Base-by-base conservation (phyloP, 2,329 filamentous ascomycete genomes). In the Curvularia sp. region DNA sequence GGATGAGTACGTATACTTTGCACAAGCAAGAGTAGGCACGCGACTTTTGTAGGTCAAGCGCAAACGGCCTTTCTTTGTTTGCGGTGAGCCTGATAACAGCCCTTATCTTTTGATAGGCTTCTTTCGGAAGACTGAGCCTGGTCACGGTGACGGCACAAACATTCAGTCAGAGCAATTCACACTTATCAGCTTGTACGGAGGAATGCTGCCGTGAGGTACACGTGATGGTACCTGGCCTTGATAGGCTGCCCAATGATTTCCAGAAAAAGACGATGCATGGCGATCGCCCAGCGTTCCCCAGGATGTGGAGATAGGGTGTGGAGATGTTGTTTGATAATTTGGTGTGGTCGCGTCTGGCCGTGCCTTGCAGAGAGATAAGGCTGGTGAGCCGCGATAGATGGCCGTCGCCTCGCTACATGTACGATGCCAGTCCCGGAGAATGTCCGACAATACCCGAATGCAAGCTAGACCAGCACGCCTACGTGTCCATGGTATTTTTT, bases 31-130 rank as follows among this genome's bases (percentile, higher is more conserved):
- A 25, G 42, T 53, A 38, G 12, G 21, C 47, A 49, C 39, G 18
- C 15, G 53, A 36, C 45, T 46, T 66, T 65, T 63, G 64, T 65
- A 66, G 52, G 51, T 10, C 32, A 15, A 25, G n/a, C 25, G 18
- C 34, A 27, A 49, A 49, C 34, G 51, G 45, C 38, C 46, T 36
- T 55, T 39, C 53, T 63, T 64, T 69, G 62, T 65, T 67, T 62
- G 56, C 57, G 55, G 62, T 59, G 55, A 62, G 53, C 42, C 23
- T 64, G 68, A 69, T 72, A 69, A 67, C 61, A 52, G 43, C 25
- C 25, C 65, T 71, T 71, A 68, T 71, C 65, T 57, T n/a, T 30
- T 59, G 70, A 73, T 73, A 71, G 64, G 70, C 64, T 68, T 71
- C 55, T 63, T 32, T 69, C 67, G 68, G 66, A 47, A 51, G 38